Conservation (phyloP, 2,329 filamentous ascomycete genomes). For the Botrytis deweyae region DNA sequence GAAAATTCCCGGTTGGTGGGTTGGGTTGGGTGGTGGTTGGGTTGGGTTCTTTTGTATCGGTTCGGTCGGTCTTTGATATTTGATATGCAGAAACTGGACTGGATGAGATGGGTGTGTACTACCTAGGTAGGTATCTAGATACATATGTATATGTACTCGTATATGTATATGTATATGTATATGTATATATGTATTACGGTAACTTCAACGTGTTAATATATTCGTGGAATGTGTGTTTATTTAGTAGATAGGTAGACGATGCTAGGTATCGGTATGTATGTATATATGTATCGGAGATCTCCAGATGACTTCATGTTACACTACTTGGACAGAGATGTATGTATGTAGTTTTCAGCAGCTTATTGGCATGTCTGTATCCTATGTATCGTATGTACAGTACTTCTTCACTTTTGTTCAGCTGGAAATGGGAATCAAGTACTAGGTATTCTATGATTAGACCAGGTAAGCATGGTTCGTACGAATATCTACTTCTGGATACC, state of each 20-base stretch:
- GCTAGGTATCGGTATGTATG: not conserved
- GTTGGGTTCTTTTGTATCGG: not conserved
- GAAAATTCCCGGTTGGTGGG: not conserved
- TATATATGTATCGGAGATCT: not conserved
- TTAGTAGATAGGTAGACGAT: too few relatives aligned
- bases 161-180: too few relatives aligned
- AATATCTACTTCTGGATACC: not conserved
- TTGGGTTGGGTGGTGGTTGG: too few relatives aligned
- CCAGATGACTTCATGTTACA: not conserved
- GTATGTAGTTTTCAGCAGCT: too few relatives aligned
- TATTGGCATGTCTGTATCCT: not conserved
- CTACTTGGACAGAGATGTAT: not conserved
- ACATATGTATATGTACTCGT: not conserved
- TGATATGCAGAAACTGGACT: not conserved
- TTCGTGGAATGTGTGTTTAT: too few relatives aligned
- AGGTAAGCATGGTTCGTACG: not conserved
- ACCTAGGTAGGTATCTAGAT: not conserved
- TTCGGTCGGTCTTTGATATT: too few relatives aligned
- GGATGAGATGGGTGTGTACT: not conserved
- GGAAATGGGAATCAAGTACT: not conserved
- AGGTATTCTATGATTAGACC: not conserved
- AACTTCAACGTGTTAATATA: conserved; percentile 2
- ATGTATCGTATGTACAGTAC: not conserved
- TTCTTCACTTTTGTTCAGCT: not conserved
- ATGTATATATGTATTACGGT: too few relatives aligned